Base-by-base conservation (phyloP, 179 eudicot species). In the Silene coronaria region DNA sequence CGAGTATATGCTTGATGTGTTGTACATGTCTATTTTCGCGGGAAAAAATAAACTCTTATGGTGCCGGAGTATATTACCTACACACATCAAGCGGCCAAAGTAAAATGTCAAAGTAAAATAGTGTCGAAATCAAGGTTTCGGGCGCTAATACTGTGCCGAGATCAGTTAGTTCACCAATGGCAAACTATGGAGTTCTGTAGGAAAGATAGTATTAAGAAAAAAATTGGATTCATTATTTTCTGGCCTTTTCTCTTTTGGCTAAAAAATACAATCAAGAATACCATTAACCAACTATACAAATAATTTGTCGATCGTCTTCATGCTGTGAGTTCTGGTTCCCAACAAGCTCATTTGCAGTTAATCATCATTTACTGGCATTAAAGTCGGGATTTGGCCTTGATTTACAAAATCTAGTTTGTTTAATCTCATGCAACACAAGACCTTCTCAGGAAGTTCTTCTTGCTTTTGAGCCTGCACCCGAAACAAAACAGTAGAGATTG, bases 371-470 rank as follows among this genome's bases (percentile, higher is more conserved):
- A 63, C 5, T 45, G 84, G 67, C 76, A 75, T 66, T 48, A 85
- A n/a, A 24, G 80, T 76, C 28, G 85, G 84, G 75, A 80, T 78
- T 71, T 85, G 85, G 70, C 84, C 88, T 24, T 70, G 77, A 80
- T 85, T 82, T 57, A 85, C 88, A 60, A 85, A 82, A 68, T 85
- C 86, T 12, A 85, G 80, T 63, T 85, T 72, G 82, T 80, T 85
- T 74, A 85, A 46, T 78, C 85, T 72, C 76, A 80, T 70, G 62
- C 85, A 85, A 76, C 88, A 85, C 77, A 85, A 70, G 48, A 85
- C 85, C 86, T 85, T 82, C 73, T 85, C 88, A 16, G 88, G 88
- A 60, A 85, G 79, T 64, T 85, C 88, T 77, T 85, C 82, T 30
- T 76, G 80, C 80, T 80, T 85, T 38, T 85, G 84, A 71, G 86